Base-by-base conservation (phyloP, 306 rosid genomes). In the Chamaecrista fasciculata region DNA sequence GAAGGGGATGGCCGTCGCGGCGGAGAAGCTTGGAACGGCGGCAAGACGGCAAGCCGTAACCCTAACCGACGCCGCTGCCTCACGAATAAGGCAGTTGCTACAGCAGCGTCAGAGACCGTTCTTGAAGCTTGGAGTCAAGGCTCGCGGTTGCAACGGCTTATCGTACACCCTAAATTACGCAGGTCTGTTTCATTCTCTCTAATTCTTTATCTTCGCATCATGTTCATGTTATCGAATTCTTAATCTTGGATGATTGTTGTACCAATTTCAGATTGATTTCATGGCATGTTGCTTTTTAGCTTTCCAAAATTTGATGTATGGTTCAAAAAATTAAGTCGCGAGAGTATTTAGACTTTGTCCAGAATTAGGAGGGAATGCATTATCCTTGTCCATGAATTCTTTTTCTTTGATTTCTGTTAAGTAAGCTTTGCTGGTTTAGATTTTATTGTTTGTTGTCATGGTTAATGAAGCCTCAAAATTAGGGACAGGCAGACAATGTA, bases 71-170 rank as follows among this genome's bases (percentile, higher is more conserved):
- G 74, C 85, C 29, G 98, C 96, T n/a, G 91, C 98, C 15, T 78
- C 79, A 10, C 77, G 98, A 46, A 82, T 92, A 69, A 81, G 88
- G 4, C 59, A 75, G 21, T 75, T 89, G 7, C 84, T 92, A 0
- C 76, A 82, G 74, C 91, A 82, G 80, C 96, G 98, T 8, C 96
- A 87, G 39, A 85, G 91, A 62, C 43, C 86, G 12, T 92, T 74
- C 72, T 84, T 92, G 31, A 83, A 84, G 65, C 95, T 92, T 61
- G 95, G 98, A 33, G 91, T 92, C 72, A 92, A 92, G 85, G 91
- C 98, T 40, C 96, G 98, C 29, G 98, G 98, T 44, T 89, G 98
- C 62, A 91, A 91, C 29, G 97, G 96, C 58, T 79, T 91, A 62
- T 84, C 97, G 23, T 91, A 91, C 73, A 88, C 96, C 76, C 92